Conservation (phyloP, 2,329 filamentous ascomycete species). For the Graphilbum ipis-grandicollis region DNA sequence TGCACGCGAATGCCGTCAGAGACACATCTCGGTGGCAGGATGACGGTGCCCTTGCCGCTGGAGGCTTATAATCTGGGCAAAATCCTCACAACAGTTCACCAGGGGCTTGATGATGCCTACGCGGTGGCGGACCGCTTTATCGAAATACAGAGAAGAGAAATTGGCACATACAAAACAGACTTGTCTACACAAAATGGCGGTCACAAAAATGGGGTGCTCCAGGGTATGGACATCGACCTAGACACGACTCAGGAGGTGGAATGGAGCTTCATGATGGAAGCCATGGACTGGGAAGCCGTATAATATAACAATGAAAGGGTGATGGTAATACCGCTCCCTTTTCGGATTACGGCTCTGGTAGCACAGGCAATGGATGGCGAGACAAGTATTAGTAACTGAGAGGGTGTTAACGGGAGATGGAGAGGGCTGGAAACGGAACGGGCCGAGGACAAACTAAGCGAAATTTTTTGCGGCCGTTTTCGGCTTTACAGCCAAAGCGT, state of each 20-base stretch:
- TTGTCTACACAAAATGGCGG: no score
- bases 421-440: no score
- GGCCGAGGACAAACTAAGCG: no score
- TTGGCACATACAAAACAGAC: constrained; percentile 5
- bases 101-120: constrained; percentile 41
- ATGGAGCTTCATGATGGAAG: constrained; percentile 41
- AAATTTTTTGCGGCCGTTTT: no score
- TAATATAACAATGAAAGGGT: neutral
- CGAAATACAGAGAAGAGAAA: neutral
- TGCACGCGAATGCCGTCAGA: no score
- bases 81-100: constrained; percentile 40
- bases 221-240: constrained; percentile 8
- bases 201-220: neutral
- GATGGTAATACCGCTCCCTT: no score
- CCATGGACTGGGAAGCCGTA: constrained; percentile 17
- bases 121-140: constrained; percentile 29
- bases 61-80: constrained; percentile 42
- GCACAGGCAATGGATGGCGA: no score
- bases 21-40: constrained; percentile 3
- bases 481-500: no score
- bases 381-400: no score
- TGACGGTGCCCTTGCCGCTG: constrained; percentile 21
- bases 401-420: no score
- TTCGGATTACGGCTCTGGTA: no score
- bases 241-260: constrained; percentile 19